Base-by-base conservation (phyloP, 2,329 filamentous ascomycete species). In the Chrysoporthe cubensis region DNA sequence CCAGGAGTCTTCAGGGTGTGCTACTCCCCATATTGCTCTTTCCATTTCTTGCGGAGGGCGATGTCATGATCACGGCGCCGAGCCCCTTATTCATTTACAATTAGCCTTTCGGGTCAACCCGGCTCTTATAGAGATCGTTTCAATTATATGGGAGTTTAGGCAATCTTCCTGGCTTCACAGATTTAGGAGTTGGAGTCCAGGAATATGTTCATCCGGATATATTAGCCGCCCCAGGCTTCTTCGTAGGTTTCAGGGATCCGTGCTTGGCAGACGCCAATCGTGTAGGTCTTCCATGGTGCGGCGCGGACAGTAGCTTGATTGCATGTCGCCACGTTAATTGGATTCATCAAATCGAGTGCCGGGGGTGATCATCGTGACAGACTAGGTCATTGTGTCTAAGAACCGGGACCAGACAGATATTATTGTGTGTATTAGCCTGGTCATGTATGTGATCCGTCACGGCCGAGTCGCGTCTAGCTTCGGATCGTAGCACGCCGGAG, bases 151-250 rank as follows among this genome's bases (percentile, higher is more conserved):
- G 61, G 42, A 32, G 43, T 43, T n/a, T 34, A 37, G 42, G 42
- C 58, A 37, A 42, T 59, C 50, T 16, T 52, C 52, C 18, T 37
- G 44, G 48, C 21, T 11, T 52, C 21, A 26, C 50, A 32, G 26
- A 26, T 14, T 13, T 16, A 34, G 50, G 13, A 21, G 7, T 14
- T 11, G 50, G 32, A 54, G 16, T 46, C 18, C n/a, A 56, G 66
- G 62, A 60, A n/a, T 56, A n/a, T 64, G 37, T 56, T 1, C 62
- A 50, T 67, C 66, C 61, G 66, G 61, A 67, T 54, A 37, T 5
- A 50, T 62, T 42, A 62, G 60, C 60, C 60, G 60, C 34, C 6
- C 54, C 54, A n/a, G 54, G 4, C 21, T 54, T 54, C 50, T 54
- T 9, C 37, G 37, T 9, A 40, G 37, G 37, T 9, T 40, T 9